Percentiles rank a stretch among this genome's conserved stretches.
These are phyloP conservation scores for Corinectria fuckeliana DNA, from an alignment of 2,329 filamentous ascomycete species.

Conservation along the genomic window DNA sequence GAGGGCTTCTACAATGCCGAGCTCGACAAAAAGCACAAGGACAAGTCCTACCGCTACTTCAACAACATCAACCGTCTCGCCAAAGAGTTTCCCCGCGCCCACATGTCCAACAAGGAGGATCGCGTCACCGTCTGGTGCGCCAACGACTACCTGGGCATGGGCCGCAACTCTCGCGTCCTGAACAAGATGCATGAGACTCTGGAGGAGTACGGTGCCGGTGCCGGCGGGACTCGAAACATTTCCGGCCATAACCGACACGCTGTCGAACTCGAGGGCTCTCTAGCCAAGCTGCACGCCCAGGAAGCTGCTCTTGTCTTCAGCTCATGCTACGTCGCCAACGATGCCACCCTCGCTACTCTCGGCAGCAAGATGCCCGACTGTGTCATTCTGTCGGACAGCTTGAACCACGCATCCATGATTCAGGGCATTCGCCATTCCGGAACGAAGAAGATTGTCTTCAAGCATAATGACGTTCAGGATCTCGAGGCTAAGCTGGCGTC, in stretches of 20 bases:
- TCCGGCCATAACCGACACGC: conserved; percentile 98
- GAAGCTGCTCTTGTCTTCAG: conserved; percentile 93
- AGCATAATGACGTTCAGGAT: conserved; percentile 95
- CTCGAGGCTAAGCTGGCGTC: conserved; percentile 91
- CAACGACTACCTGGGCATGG: conserved; percentile 99
- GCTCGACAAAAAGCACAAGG: conserved; percentile 98
- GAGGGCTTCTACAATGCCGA: conserved; percentile 86
- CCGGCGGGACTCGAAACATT: conserved; percentile 95
- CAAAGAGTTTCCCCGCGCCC: conserved; percentile 93
- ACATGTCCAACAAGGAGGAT: conserved; percentile 83
- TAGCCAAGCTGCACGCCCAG: conserved; percentile 90
- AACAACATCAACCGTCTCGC: conserved; percentile 99
- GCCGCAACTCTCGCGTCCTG: conserved; percentile 84
- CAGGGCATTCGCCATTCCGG: conserved; percentile 98
- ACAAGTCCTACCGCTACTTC: conserved; percentile 99
- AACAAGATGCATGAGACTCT: conserved; percentile 93
- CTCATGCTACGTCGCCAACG: conserved; percentile 98
- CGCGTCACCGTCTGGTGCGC: conserved; percentile 98
- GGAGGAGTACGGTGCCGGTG: conserved; percentile 92
- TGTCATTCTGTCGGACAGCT: conserved; percentile 94
- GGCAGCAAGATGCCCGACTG: conserved; percentile 96
- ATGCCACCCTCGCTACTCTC: conserved; percentile 94
- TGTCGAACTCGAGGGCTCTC: conserved; percentile 78
- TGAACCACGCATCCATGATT: conserved; percentile 99
- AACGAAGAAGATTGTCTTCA: conserved; percentile 97